Base-by-base conservation (phyloP, 2,329 filamentous ascomycete genomes). In the Emericellopsis cladophorae region DNA sequence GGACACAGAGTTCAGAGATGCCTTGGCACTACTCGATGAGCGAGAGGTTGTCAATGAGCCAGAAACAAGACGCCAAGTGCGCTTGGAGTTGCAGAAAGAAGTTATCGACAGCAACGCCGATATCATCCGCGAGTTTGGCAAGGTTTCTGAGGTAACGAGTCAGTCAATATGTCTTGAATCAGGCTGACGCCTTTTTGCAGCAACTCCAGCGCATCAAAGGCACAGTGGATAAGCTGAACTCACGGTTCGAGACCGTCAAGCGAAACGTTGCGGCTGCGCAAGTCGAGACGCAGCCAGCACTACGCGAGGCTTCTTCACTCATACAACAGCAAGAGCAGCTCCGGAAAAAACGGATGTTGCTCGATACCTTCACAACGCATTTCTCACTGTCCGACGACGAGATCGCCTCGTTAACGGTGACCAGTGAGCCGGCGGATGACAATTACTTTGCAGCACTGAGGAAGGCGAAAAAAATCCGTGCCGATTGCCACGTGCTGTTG, bases 51-150 rank as follows among this genome's bases (percentile, higher is more conserved):
- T 72, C 42, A 95, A 94, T 55, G 85, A 78, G 11, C 72, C 84
- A 9, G 84, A 89, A 48, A 82, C 80, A 3, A 75, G 92, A 40
- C 78, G 90, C 6, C 81, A 85, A 44, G 64, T 96, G 14, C 79
- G 89, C 14, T 62, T 94, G 1, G 80, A 93, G 55, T 71, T 94
- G 2, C 88, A 96, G 56, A 90, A 84, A 57, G 89, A 96, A 55
- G 84, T 95, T 31, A 89, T 96, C 42, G 78, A 90, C 48, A 88
- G 84, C 61, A 95, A 96, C 75, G 88, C 84, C 39, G 78, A 86
- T 48, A 84, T 96, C 47, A 78, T 96, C 44, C 70, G 76, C 41
- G 87, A 95, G 55, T 96, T 96, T 61, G 86, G 88, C 31, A 74
- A 79, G 42, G 87, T 98, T 48, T 86, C 89, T 24, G 85, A 93